These are phyloP conservation scores for Fragaria ananassa DNA, from an alignment of 306 rosid species.

Conservation along the genomic window DNA sequence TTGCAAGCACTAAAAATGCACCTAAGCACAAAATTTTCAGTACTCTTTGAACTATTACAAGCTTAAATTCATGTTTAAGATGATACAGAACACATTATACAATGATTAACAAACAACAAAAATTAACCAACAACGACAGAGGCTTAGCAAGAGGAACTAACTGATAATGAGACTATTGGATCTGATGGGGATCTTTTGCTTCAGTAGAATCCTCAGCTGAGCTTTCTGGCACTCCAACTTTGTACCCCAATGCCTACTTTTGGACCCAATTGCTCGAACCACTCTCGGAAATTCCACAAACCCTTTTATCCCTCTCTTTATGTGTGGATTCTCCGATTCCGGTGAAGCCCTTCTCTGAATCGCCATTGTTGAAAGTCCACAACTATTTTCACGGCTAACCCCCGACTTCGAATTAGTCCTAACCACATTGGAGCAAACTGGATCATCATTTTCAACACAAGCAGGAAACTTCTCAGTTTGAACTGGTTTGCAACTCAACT, in stretches of 20 bases:
- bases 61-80: not conserved
- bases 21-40: constrained; percentile 8
- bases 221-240: constrained; percentile 58
- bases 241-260: constrained; percentile 48
- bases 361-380: constrained; percentile 19
- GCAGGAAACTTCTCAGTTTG: constrained; percentile 10
- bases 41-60: constrained; percentile 14
- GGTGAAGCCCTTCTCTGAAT: constrained; percentile 27
- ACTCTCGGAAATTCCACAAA: constrained; percentile 59
- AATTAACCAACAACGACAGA: constrained; percentile 10
- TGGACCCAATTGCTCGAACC: constrained; percentile 43
- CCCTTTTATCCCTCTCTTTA: constrained; percentile 60
- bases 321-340: constrained; percentile 56
- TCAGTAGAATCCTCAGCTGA: constrained; percentile 49
- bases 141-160: not conserved
- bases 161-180: constrained; percentile 39
- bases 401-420: not conserved
- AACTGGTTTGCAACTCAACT: constrained; percentile 16
- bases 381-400: not conserved
- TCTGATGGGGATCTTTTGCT: constrained; percentile 34
- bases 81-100: not conserved
- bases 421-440: constrained; percentile 1
- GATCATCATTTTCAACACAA: not conserved
- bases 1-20: not conserved
- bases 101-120: not conserved